Base-by-base conservation (phyloP, 2,329 filamentous ascomycete species). In the Pseudopyrenochaeta lycopersici region DNA sequence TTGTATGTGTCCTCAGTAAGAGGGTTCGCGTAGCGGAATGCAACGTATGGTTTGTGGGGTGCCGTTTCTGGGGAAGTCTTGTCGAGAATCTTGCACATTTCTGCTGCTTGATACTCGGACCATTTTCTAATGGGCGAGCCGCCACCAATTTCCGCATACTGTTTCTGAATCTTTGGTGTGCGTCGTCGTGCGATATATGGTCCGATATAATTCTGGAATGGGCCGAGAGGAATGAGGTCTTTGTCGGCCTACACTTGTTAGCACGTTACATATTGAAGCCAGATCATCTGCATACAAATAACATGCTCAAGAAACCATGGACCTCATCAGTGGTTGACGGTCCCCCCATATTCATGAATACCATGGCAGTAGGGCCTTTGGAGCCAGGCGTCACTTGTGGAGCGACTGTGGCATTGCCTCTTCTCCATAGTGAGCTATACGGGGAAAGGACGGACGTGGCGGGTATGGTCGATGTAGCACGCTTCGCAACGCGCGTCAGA, bases 341-440 rank as follows among this genome's bases (percentile, higher is more conserved):
- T 0, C 95, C 95, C 55, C 95, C 95, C 95, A 99, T 99, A 78
- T 99, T 99, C 80, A 99, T 86, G 72, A 99, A 97, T 12, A 99
- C 95, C 87, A 99, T 98, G 38, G 95, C 95, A 4, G 95, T 99
- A 7, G 93, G 92, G 0, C 94, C 94, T 71, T 91, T 85, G 2
- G 84, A 82, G 43, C 84, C 85, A 1, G 85, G 85, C 6, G 85
- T 82, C 83, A 92, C 84, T 75, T 96, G 91, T 20, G 66, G 66
- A 53, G 90, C 93, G 18, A 95, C 91, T 12, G 72, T 70, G 21
- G 73, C 72, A 58, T 75, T 73, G 47, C 64, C 59, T 74, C 72
- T 70, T 48, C 63, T 67, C 73, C 68, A 76, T 67, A 73, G 71
- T 62, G 70, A 64, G 47, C 68, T 65, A 52, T 64, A 68, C 51